A percentile compares a stretch with the other conserved stretches of the same genome.
Evolutionary conservation across 1,139 yeast genomes (phyloP).

Genomic region (Blastobotrys illinoisensis): DNA sequence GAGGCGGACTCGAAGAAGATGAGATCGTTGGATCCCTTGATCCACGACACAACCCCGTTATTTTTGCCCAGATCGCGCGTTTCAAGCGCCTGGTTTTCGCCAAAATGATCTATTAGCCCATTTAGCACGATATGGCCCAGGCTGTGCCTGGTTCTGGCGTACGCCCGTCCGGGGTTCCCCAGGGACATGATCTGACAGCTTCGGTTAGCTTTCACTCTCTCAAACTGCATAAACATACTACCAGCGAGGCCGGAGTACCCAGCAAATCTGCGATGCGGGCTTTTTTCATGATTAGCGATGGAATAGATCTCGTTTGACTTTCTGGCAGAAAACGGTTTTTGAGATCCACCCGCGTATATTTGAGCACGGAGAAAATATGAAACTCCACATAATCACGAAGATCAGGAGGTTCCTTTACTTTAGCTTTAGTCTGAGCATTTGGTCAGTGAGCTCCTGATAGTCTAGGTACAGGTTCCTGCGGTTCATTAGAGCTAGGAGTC

Average conservation of each 20-base stretch:
- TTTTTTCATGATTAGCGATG: background rate
- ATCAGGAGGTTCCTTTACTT: background rate
- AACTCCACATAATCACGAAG: background rate
- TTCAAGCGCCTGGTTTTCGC: background rate
- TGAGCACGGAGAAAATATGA: background rate
- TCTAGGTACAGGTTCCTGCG: slow-evolving; percentile 2
- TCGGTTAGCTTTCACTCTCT: background rate
- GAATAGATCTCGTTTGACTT: background rate
- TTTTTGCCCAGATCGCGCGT: background rate
- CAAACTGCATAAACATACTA: background rate
- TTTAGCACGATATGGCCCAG: slow-evolving; percentile 60
- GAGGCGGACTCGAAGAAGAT: slow-evolving; percentile 47
- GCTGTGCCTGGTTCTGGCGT: slow-evolving; percentile 63
- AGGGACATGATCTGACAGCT: slow-evolving; percentile 38
- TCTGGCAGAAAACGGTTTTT: background rate
- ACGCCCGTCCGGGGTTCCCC: slow-evolving; percentile 72
- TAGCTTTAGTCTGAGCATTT: no score
- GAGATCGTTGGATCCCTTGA: background rate
- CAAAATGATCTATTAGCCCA: slow-evolving; percentile 13
- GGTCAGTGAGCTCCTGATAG: background rate
- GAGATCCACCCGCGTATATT: background rate
- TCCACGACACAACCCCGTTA: background rate
- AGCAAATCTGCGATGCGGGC: background rate
- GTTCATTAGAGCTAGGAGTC: no score
- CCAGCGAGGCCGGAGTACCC: background rate